Evolutionary conservation across 192 early-diverging fungal genomes (phyloP), one percentile per base, ranked within the genome.

Genomic region (Geranomyces variabilis): DNA sequence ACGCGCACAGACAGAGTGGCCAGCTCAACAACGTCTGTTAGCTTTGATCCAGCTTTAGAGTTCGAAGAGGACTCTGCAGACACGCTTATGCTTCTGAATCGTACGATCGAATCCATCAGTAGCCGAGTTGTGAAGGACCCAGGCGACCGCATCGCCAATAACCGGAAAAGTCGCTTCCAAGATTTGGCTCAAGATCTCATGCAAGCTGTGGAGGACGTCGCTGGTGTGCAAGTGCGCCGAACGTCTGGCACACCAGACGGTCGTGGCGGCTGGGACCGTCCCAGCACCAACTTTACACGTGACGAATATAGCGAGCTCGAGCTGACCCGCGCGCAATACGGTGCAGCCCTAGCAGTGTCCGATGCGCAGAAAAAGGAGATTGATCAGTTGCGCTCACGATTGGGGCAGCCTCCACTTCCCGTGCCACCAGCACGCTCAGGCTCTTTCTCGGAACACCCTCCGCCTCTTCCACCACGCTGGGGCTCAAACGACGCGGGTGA

Each of bases 351-450:
- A 6, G 51, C 47, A 22, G 34, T 64, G 26, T 17, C 28, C 10
- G 77, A 66, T 14, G 49, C 75, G n/a, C 69, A 76, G 13, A 43
- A 43, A 19, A 71, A 75, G 48, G 69, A 75, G 66, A 69, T 76
- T 17, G 76, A 78, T 13, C 65, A 53, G 8, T 59, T 77, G 19
- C 30, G 49, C 13, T 13, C 17, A 17, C 21, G 33, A 24, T 33
- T 75, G 41, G 69, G 48, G 33, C 59, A 53, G 31, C 65, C 36
- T 24, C 44, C 65, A 26, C 44, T 53, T n/a, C 51, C 51, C 4
- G 51, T 53, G 17, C 30, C 36, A 46, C 63, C 63, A 24, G 9
- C 34, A 29, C 43, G 63, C 2, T 44, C 36, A 13, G 26, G 30
- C 33, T 45, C 41, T 36, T 19, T 45, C 43, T 36, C 63, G 1